These are phyloP conservation scores for Rosa multiflora DNA, from an alignment of 306 rosid genomes.

Conservation along the genomic window DNA sequence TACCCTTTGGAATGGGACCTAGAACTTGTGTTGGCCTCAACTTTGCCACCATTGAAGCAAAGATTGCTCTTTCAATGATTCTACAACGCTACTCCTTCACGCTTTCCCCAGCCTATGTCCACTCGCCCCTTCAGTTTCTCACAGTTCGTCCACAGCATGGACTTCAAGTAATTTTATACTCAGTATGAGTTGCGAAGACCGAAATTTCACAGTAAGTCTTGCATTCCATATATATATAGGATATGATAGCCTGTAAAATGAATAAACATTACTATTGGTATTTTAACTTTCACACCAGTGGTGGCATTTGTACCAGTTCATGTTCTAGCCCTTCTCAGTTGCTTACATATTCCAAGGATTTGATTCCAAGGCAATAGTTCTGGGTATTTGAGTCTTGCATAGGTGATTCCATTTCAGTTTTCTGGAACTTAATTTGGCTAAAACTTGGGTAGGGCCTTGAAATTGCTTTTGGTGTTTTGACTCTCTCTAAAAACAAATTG, in stretches of 20 bases:
- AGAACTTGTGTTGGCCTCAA: slow-evolving; percentile 25
- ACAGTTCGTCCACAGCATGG: slow-evolving; percentile 25
- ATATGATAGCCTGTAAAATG: not conserved
- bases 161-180: slow-evolving; percentile 22
- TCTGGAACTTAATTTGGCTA: no score
- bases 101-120: slow-evolving; percentile 21
- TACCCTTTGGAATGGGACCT: slow-evolving; percentile 27
- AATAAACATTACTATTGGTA: not conserved
- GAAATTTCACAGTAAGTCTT: not conserved
- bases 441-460: no score
- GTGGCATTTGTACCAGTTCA: not conserved
- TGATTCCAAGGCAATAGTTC: no score
- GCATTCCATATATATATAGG: not conserved
- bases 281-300: not conserved
- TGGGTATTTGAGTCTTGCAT: no score
- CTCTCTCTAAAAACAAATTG: no score
- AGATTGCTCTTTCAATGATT: slow-evolving; percentile 29
- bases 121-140: slow-evolving; percentile 10
- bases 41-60: slow-evolving; percentile 21
- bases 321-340: not conserved
- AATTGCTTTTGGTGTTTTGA: no score
- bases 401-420: no score
- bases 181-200: not conserved
- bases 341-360: not conserved
- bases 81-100: slow-evolving; percentile 29